Conservation (phyloP, 2,329 filamentous ascomycete genomes). For the Colletotrichum sp. region DNA sequence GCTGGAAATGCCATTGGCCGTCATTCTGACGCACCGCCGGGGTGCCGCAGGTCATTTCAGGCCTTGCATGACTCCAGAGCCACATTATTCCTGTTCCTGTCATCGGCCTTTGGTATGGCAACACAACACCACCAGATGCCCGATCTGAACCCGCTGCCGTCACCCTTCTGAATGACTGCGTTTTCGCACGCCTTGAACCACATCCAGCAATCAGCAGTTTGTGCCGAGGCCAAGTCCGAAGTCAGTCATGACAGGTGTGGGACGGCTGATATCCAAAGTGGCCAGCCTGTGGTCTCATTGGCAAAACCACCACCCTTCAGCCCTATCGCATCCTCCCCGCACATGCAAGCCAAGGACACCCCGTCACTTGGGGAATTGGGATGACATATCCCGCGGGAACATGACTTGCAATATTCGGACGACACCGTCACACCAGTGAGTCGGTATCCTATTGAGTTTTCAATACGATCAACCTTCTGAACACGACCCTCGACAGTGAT, state of each 20-base stretch:
- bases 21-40: not conserved
- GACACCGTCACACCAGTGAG: not conserved
- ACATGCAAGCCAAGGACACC: not conserved
- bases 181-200: not conserved
- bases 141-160: not conserved
- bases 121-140: not conserved
- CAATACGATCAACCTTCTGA: not conserved
- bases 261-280: not conserved
- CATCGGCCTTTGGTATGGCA: not conserved
- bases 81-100: not conserved
- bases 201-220: not conserved
- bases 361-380: not conserved
- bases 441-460: not conserved
- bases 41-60: not conserved
- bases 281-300: not conserved
- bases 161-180: not conserved
- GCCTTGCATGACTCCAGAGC: not conserved
- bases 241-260: not conserved
- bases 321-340: conserved; percentile 1
- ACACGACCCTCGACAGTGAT: not conserved
- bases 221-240: not conserved
- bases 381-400: not conserved
- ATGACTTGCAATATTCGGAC: not conserved
- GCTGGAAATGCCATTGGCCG: not conserved
- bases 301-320: not conserved